phyloP scores from a whole-genome alignment of 2,329 filamentous ascomycete species.

The Xylariaceae sp. region DNA sequence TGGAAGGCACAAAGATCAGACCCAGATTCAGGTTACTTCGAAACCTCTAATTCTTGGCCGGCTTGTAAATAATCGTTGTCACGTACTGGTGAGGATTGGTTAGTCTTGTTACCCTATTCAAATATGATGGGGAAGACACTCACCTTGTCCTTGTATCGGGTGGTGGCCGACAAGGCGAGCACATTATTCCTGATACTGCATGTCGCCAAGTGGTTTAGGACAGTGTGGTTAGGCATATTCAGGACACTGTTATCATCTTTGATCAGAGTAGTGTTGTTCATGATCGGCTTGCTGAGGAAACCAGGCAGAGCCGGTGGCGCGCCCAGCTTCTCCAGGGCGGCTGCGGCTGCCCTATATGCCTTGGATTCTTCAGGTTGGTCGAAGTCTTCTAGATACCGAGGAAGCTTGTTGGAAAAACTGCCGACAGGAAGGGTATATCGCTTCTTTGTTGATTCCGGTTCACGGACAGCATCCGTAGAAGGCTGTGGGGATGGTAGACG shows the following conservation, averaged over 20 bases:
- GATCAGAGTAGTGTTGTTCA: constrained; percentile 85
- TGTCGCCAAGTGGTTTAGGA: constrained; percentile 91
- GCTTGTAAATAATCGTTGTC: constrained; percentile 96
- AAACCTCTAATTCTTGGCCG: constrained; percentile 52
- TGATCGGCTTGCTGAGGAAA: constrained; percentile 88
- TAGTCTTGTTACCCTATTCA: neutral
- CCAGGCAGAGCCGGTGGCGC: constrained; percentile 80
- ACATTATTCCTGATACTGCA: constrained; percentile 98
- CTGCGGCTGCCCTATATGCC: constrained; percentile 66
- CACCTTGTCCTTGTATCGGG: constrained; percentile 94
- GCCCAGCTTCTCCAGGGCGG: constrained; percentile 72
- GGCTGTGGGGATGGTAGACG: constrained; percentile 31
- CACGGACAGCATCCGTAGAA: constrained; percentile 34
- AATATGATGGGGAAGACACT: constrained; percentile 19
- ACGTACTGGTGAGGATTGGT: constrained; percentile 62
- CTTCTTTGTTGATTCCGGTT: constrained; percentile 39
- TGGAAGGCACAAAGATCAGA: neutral
- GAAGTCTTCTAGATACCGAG: constrained; percentile 78
- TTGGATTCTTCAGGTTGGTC: constrained; percentile 77
- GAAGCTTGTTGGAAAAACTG: constrained; percentile 68
- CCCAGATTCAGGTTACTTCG: constrained; percentile 2
- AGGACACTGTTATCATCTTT: constrained; percentile 98
- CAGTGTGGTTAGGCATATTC: constrained; percentile 94
- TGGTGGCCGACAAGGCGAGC: constrained; percentile 90
- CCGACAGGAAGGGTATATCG: constrained; percentile 52